Evolutionary conservation across 129 eudicot genomes (phyloP).

Genomic region (Saussurea involucrata): DNA sequence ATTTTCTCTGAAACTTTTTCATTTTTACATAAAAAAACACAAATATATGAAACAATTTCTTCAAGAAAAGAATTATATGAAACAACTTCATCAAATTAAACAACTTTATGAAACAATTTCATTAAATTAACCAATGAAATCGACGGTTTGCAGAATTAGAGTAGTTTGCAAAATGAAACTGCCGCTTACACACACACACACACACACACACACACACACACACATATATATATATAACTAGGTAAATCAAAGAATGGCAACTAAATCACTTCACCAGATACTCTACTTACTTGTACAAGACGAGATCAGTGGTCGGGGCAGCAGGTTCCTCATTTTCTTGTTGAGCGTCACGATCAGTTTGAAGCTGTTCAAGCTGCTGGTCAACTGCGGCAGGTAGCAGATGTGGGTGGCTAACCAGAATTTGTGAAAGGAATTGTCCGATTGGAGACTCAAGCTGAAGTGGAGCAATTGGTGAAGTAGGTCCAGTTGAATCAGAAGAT

Average conservation of each 20-base stretch:
- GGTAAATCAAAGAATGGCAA: neutral
- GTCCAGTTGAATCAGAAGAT: slow-evolving; percentile 58
- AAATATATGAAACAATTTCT: too few species aligned
- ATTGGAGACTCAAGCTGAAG: slow-evolving; percentile 91
- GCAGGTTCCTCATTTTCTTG: slow-evolving; percentile 72
- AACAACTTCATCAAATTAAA: too few species aligned
- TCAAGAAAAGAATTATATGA: too few species aligned
- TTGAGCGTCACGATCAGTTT: slow-evolving; percentile 79
- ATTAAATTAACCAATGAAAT: too few species aligned
- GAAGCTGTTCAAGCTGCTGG: slow-evolving; percentile 95
- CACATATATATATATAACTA: too few species aligned
- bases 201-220: too few species aligned
- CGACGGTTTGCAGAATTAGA: too few species aligned
- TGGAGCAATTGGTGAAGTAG: slow-evolving; percentile 77
- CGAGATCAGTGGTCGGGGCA: slow-evolving; percentile 67
- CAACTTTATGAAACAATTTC: too few species aligned
- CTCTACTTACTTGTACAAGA: slow-evolving; percentile 69
- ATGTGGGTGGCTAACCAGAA: slow-evolving; percentile 85
- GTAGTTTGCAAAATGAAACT: too few species aligned
- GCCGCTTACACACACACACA: too few species aligned
- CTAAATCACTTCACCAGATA: slow-evolving; percentile 4
- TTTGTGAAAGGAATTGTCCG: slow-evolving; percentile 86
- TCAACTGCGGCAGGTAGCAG: slow-evolving; percentile 97
- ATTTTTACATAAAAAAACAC: too few species aligned
- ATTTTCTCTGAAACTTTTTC: too few species aligned